Evolutionary conservation across 371 early-diverging fungal species (phyloP).

Genomic region (Haplosporangium sp.): DNA sequence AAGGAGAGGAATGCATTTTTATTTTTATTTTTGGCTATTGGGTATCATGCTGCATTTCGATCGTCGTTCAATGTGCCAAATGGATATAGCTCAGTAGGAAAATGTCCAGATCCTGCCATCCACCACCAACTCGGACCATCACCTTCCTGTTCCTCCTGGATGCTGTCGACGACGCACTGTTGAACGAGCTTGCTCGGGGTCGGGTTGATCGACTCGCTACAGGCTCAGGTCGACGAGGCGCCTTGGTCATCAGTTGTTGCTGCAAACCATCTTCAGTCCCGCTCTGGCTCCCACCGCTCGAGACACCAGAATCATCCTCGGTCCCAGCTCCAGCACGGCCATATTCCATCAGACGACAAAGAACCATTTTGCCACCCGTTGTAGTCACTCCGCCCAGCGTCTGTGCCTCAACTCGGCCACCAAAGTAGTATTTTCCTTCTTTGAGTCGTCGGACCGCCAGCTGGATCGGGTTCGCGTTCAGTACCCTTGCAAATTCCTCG

Average conservation of each 20-base stretch:
- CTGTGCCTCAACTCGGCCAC: conserved; percentile 56
- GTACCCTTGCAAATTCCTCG: conserved; percentile 65
- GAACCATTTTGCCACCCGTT: conserved; percentile 41
- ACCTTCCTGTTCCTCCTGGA: conserved; percentile 59
- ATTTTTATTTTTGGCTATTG: too few relatives aligned
- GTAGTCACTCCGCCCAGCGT: conserved; percentile 16
- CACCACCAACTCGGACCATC: conserved; percentile 66
- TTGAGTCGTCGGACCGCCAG: conserved; percentile 61
- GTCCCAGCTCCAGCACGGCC: conserved; percentile 15
- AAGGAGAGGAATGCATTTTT: too few relatives aligned
- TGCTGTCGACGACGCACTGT: conserved; percentile 1
- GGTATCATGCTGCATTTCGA: too few relatives aligned
- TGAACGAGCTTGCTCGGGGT: conserved; percentile 17
- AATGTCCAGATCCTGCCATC: conserved; percentile 73
- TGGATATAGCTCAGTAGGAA: conserved; percentile 63
- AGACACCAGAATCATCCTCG: conserved; percentile 39
- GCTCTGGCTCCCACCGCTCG: conserved; percentile 39
- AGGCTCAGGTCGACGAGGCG: conserved; percentile 32
- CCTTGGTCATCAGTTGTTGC: conserved; percentile 5
- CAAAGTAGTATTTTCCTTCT: conserved; percentile 69
- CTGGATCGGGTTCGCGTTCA: conserved; percentile 64
- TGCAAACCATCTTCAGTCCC: conserved; percentile 21
- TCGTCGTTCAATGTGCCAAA: too few relatives aligned
- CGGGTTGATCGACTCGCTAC: conserved; percentile 19
- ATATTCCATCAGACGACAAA: conserved; percentile 51